Percentiles rank a stretch among this genome's conserved stretches.
phyloP scores from a whole-genome alignment of 805 yeast species.

The Lipomyces yamadae region DNA sequence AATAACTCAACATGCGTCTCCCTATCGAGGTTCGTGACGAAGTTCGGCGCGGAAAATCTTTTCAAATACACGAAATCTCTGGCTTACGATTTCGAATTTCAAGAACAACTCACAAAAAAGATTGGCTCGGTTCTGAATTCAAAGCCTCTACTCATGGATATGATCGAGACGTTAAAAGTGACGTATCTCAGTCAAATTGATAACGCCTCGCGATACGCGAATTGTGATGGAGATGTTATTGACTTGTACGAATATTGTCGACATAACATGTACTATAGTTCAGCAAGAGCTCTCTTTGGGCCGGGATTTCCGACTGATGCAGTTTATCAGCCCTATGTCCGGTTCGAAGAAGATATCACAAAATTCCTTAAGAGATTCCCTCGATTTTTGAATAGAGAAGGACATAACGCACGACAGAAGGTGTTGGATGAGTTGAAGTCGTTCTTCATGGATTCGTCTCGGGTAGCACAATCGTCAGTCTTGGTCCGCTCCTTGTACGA shows the following conservation, averaged over 20 bases:
- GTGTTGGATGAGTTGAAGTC: constrained; percentile 19
- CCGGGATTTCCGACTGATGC: constrained; percentile 22
- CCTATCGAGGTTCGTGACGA: too few relatives aligned
- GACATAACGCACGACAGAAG: constrained; percentile 23
- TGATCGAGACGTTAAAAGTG: background rate
- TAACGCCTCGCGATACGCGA: background rate
- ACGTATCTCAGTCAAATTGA: background rate
- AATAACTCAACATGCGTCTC: constrained; percentile 1
- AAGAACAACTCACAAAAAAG: constrained; percentile 1
- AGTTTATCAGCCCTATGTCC: constrained; percentile 15
- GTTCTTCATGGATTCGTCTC: constrained; percentile 13
- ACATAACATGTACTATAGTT: constrained; percentile 12
- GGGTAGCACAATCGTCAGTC: constrained; percentile 14
- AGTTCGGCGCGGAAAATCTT: background rate
- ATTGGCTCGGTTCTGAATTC: constrained; percentile 4
- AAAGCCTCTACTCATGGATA: constrained; percentile 4
- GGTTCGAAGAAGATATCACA: constrained; percentile 25
- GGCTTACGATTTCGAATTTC: constrained; percentile 5
- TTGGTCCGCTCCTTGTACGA: constrained; percentile 12
- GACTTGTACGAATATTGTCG: constrained; percentile 14
- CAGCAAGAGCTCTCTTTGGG: constrained; percentile 29
- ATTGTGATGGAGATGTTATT: background rate
- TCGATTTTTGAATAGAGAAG: constrained; percentile 20
- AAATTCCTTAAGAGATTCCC: constrained; percentile 24
- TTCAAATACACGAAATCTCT: constrained; percentile 12